Evolutionary conservation across 306 rosid species (phyloP).

Genomic region (Canavalia ensiformis): DNA sequence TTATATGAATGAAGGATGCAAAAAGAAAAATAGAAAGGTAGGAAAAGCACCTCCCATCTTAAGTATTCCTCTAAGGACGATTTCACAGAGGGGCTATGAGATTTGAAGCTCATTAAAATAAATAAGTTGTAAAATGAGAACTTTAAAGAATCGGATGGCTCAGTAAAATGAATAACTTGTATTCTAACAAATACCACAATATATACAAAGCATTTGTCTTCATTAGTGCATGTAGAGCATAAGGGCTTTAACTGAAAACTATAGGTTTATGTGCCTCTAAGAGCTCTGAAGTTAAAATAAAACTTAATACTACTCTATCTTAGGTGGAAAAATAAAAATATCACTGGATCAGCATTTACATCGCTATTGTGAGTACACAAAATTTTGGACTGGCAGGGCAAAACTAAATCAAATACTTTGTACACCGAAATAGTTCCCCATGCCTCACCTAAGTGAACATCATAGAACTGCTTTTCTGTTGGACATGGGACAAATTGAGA

Average conservation of each 20-base stretch:
- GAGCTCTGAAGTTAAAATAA: constrained; percentile 8
- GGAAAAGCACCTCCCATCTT: too few relatives aligned
- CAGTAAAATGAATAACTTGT: constrained; percentile 28
- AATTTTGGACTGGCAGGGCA: constrained; percentile 29
- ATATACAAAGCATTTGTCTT: constrained; percentile 52
- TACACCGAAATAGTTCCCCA: constrained; percentile 50
- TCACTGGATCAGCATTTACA: constrained; percentile 56
- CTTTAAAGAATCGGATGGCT: neutral
- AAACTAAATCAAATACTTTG: constrained; percentile 45
- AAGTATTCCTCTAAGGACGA: too few relatives aligned
- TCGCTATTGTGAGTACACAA: constrained; percentile 48
- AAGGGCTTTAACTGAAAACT: constrained; percentile 26
- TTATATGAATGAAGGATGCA: too few relatives aligned
- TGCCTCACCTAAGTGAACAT: constrained; percentile 46
- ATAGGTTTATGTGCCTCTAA: constrained; percentile 36
- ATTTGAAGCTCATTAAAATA: neutral
- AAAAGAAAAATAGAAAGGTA: too few relatives aligned
- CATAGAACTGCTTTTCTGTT: constrained; percentile 51
- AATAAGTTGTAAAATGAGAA: constrained; percentile 21
- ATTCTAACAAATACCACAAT: constrained; percentile 44
- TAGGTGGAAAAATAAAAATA: constrained; percentile 10
- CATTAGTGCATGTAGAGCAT: constrained; percentile 11
- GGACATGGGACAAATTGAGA: constrained; percentile 42
- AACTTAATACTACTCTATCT: constrained; percentile 44
- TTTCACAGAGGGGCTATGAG: too few relatives aligned